Base-by-base conservation (phyloP, 1,284 basidiomycete species). In the Moesziomyces parantarcticus region DNA sequence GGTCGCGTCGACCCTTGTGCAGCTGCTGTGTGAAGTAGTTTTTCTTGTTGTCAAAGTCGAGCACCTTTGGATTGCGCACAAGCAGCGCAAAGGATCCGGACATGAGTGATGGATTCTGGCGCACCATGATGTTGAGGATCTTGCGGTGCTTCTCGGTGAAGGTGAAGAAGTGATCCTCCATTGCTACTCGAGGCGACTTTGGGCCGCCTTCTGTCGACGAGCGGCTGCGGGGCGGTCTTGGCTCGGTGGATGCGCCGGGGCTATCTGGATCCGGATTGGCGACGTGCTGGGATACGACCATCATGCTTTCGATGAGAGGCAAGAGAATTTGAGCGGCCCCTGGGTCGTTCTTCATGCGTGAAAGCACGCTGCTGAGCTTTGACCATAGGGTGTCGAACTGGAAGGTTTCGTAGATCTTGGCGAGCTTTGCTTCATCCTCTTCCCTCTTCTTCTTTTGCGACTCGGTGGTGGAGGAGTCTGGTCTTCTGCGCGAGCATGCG, bases 11-110 rank as follows among this genome's bases (percentile, higher is more conserved):
- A 7, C 76, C 91, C 54, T 92, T 90, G 84, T 97, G 94, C 18
- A 99, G 88, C 84, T 98, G 94, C 85, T 98, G 96, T 71, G 90
- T 92, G 87, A 99, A 99, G 87, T 96, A 99, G 81, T 95, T 97
- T 55, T 97, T 90, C 87, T 99, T 99, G 90, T 99, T 99, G 87
- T 99, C 97, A 84, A 99, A 99, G 87, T 99, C 97, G 63, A 99
- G 89, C 23, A 99, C 94, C 45, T 93, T 91, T 50, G 97, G 92
- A 80, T 99, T 99, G 85, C 95, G 91, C 36, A 99, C 92, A 58
- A 99, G 88, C 3, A 99, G 88, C 16, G 95, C 94, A 88, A 99
- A 99, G 1, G 94, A 97, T 13, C 97, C 97, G 74, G 93, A 94
- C 92, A 99, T 96, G 40, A 99, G 86, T 1, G 94, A 93, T 2